Base-by-base conservation (phyloP, 2,329 filamentous ascomycete genomes). In the Leptographium lundbergii region DNA sequence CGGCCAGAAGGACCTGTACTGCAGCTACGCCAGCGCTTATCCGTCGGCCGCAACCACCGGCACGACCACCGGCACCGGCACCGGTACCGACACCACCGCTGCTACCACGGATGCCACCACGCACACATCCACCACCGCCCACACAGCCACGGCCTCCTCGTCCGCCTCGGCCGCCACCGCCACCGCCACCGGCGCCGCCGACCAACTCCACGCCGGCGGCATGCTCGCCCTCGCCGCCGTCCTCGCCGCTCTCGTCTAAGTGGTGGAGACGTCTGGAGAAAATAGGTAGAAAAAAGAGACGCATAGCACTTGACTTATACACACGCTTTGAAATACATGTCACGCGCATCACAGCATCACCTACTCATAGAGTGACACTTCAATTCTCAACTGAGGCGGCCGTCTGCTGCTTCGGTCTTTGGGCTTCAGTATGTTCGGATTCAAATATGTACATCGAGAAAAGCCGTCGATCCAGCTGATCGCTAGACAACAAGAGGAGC, bases 1-100 rank as follows among this genome's bases (percentile, higher is more conserved):
- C 56, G 66, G 69, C 64, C 71, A 75, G 66, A 71, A 75, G 62
- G 66, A 67, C 61, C 70, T 73, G 65, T 75, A 69, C 72, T 80
- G 78, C 72, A 67, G 69, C 59, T 72, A 76, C 63, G 76, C 74
- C 61, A 74, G 70, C 60, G 70, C 74, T 66, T 75, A 72, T 69
- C 70, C 72, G 57, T 72, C 73, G 56, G 61, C 63, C 56, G 57
- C 62, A n/a, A 52, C 60, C 25, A 42, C 64, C 17, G 60, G 65
- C 32, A 61, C 66, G 48, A 64, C 65, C 47, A 61, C 65, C 34
- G 61, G 63, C 52, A 58, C 60, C 25, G 50, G 52, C n/a, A 56
- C 54, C 36, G 54, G 51, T 34, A n/a, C n/a, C n/a, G n/a, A n/a
- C 42, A 59, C 65, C 14, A 56, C 68, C 29, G 56, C 65, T 13